Percentiles rank a stretch among this genome's conserved stretches.
Conservation (phyloP, 768 basidiomycete species). For the Tricholomella constricta region DNA sequence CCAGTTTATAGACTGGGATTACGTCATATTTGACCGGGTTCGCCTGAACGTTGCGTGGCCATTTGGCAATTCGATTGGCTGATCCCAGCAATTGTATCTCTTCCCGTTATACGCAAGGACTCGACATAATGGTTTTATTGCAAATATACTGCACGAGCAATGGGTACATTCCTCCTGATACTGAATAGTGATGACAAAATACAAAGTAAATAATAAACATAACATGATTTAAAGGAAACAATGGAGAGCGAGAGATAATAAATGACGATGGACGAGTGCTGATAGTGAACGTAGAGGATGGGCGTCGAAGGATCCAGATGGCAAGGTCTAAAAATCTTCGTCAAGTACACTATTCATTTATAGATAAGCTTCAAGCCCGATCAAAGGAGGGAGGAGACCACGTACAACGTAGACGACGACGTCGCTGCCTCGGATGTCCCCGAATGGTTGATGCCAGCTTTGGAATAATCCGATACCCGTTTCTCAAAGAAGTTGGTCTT, state of each 20-base stretch:
- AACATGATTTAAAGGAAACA: neutral
- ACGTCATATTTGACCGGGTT: constrained; percentile 1
- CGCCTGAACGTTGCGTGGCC: no score
- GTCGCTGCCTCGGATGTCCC: constrained; percentile 3
- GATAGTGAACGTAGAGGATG: neutral
- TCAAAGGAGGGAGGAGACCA: neutral
- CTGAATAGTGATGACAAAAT: constrained; percentile 1
- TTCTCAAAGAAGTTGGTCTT: constrained; percentile 99
- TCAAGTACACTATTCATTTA: constrained; percentile 8
- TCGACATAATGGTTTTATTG: neutral
- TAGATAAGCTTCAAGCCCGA: neutral
- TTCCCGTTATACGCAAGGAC: no score
- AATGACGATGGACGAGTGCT: neutral
- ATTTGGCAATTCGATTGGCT: no score
- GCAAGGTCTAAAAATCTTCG: constrained; percentile 14
- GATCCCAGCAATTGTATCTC: no score
- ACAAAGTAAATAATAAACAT: constrained; percentile 3
- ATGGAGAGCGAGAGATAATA: neutral
- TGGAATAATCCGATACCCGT: constrained; percentile 84
- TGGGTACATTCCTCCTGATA: neutral
- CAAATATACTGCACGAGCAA: neutral
- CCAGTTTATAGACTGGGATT: neutral
- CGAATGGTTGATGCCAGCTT: constrained; percentile 53
- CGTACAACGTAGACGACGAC: constrained; percentile 2
- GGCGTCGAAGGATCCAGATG: neutral